These are phyloP conservation scores for Colletotrichum echinochloae DNA, from an alignment of 2,329 filamentous ascomycete genomes.

Conservation along the genomic window DNA sequence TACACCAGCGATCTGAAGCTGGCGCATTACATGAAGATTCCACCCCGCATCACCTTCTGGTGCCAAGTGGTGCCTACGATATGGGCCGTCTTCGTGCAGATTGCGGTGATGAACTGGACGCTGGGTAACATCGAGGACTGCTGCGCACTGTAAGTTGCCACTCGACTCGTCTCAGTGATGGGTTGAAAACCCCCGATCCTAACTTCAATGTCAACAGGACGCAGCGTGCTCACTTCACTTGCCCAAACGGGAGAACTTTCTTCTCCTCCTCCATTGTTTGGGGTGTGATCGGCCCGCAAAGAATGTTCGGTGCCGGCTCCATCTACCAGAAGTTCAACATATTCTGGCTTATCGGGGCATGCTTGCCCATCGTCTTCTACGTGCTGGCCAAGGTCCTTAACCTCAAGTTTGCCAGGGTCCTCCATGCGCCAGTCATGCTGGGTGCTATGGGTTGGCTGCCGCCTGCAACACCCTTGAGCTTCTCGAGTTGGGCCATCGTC, in stretches of 20 bases:
- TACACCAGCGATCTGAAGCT: slow-evolving; percentile 62
- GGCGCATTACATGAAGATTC: slow-evolving; percentile 65
- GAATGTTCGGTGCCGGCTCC: slow-evolving; percentile 64
- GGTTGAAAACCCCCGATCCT: background rate
- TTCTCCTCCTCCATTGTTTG: slow-evolving; percentile 68
- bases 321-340: slow-evolving; percentile 41
- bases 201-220: slow-evolving; percentile 54
- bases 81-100: slow-evolving; percentile 55
- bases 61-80: slow-evolving; percentile 70
- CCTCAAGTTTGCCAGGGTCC: slow-evolving; percentile 57
- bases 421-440: slow-evolving; percentile 69
- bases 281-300: slow-evolving; percentile 67
- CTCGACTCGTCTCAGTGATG: background rate
- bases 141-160: slow-evolving; percentile 45
- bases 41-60: slow-evolving; percentile 69
- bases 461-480: slow-evolving; percentile 70
- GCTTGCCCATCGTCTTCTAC: slow-evolving; percentile 62
- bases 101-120: slow-evolving; percentile 50
- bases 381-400: slow-evolving; percentile 48
- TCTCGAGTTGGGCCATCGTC: slow-evolving; percentile 68
- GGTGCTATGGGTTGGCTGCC: slow-evolving; percentile 66
- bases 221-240: slow-evolving; percentile 54
- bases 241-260: slow-evolving; percentile 54
- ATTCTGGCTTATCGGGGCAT: slow-evolving; percentile 56
- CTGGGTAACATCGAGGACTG: slow-evolving; percentile 60